A percentile compares a stretch with the other conserved stretches of the same genome.
Conservation (phyloP, 2,329 filamentous ascomycete genomes). For the Ramichloridium luteum region DNA sequence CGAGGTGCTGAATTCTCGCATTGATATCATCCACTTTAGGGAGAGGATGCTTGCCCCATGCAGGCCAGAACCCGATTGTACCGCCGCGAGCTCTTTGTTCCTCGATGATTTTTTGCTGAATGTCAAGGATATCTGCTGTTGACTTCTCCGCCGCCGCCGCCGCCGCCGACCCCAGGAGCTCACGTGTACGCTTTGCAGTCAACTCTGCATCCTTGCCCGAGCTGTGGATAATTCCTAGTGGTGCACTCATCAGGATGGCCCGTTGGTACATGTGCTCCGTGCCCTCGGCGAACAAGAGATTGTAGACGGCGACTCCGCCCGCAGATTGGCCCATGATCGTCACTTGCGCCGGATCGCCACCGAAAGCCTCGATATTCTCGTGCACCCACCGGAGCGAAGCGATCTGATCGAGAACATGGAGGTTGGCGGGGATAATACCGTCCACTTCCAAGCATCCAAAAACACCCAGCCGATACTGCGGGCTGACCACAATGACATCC, state of each 20-base stretch:
- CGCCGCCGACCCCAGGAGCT: neutral
- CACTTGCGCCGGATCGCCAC: slow-evolving; percentile 40
- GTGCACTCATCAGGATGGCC: neutral
- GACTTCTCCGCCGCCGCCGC: neutral
- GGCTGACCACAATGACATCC: neutral
- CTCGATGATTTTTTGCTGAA: neutral
- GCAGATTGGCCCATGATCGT: slow-evolving; percentile 31
- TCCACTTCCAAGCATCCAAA: neutral
- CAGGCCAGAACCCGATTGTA: neutral
- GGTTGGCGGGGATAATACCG: neutral
- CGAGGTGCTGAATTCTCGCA: neutral
- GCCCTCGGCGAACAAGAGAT: neutral
- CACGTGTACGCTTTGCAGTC: neutral
- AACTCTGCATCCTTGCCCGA: neutral
- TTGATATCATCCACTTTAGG: neutral
- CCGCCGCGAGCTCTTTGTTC: neutral
- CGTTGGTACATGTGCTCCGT: neutral
- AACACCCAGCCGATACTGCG: neutral
- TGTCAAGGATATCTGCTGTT: neutral
- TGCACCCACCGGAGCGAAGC: slow-evolving; percentile 48
- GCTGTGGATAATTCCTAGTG: neutral
- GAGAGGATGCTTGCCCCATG: slow-evolving; percentile 1
- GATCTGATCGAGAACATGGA: slow-evolving; percentile 45
- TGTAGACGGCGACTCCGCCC: slow-evolving; percentile 17
- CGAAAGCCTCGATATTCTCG: slow-evolving; percentile 46